Evolutionary conservation across 1,139 yeast species (phyloP), one percentile per base, ranked within the genome.

Genomic region (Geotrichum carabidarum): DNA sequence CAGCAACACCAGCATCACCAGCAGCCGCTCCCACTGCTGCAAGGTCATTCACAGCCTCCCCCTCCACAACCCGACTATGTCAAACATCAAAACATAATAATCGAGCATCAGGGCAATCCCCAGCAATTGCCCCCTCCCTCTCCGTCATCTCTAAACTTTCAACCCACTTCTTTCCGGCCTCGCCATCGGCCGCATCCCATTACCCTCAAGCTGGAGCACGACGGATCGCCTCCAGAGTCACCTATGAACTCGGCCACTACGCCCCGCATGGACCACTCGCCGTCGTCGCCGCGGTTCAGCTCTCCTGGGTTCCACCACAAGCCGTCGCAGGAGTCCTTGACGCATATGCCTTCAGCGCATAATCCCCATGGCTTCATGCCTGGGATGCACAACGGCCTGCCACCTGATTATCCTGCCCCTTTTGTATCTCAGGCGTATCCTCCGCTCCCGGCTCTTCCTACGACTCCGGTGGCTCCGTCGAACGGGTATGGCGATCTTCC

Each of bases 181-280:
- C 35, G 44, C 22, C 37, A 44, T 32, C 77, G 37, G 77, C 78
- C 62, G 71, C 71, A 50, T 68, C 75, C 62, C 73, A 79, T 57
- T 75, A 78, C 60, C 75, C 80, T 50, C 32, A 22, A 32, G 12
- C 22, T 37, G 48, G 50, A 35, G n/a, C 30, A 32, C 11, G 36
- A 18, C 7, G 44, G 40, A 32, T 44, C 50, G 1, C 50, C 53
- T 5, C 48, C 36, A 9, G 42, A n/a, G 31, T 34, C 54, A 4
- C 42, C 55, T 14, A 47, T 48, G 49, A 41, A 42, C 37, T 50
- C 54, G 43, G 34, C 57, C n/a, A 37, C 53, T 37, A 32, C 51
- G 36, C 41, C 53, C 17, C 47, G 32, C 27, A 44, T 44, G 47
- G 47, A 18, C 22, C 47, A 32, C 15, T 44, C 47, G 11, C 47